A percentile compares a stretch with the other conserved stretches of the same genome.
phyloP scores from a whole-genome alignment of 192 early-diverging fungal species.

The Umbelopsis ramanniana region DNA sequence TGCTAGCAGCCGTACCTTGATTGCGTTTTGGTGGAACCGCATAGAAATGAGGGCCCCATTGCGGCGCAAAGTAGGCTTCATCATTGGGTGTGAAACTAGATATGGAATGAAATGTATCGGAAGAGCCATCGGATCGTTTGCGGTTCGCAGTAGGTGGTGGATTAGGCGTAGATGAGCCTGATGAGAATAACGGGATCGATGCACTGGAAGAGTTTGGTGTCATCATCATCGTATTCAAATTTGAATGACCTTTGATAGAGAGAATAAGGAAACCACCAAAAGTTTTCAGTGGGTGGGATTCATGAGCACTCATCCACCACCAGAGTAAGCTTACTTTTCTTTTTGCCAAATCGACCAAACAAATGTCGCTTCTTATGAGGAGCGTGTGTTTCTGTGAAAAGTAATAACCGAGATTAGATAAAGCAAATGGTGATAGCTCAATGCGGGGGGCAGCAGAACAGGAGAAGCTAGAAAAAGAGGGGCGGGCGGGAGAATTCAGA shows the following conservation, averaged over 20 bases:
- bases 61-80: neutral
- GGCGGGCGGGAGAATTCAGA: neutral
- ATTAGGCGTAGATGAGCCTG: slow-evolving; percentile 3
- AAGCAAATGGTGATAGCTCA: neutral
- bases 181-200: slow-evolving; percentile 1
- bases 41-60: slow-evolving; percentile 15
- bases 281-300: neutral
- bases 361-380: slow-evolving; percentile 28
- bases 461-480: neutral
- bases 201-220: slow-evolving; percentile 4
- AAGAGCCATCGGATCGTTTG: slow-evolving; percentile 28
- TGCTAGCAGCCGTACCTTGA: neutral
- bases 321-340: slow-evolving; percentile 31
- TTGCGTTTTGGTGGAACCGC: slow-evolving; percentile 5
- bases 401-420: neutral
- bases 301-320: neutral
- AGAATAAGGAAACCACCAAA: neutral
- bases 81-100: neutral
- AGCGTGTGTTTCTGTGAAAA: neutral
- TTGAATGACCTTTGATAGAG: slow-evolving; percentile 24
- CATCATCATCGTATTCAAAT: slow-evolving; percentile 9
- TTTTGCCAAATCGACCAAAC: slow-evolving; percentile 32
- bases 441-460: neutral
- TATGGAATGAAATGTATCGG: slow-evolving; percentile 16
- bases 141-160: neutral